phyloP scores from a whole-genome alignment of 169 alveolate species.

The Plasmodium chabaudi region DNA sequence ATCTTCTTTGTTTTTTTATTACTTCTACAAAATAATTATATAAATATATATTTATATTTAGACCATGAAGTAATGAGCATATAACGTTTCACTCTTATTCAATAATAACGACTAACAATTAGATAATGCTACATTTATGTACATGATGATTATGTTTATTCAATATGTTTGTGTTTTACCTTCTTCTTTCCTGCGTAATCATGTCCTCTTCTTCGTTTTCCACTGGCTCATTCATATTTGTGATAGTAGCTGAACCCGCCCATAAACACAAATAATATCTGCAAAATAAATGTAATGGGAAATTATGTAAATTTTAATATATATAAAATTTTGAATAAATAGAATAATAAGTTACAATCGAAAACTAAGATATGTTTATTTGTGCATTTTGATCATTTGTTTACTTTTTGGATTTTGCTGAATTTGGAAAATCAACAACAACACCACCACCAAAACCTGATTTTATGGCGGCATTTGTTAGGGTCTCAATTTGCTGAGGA shows the following conservation, averaged over 20 bases:
- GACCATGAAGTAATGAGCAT: not conserved
- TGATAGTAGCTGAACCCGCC: conserved; percentile 90
- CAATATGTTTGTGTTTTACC: conserved; percentile 16
- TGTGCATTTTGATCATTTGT: not conserved
- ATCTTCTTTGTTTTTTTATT: conserved; percentile 77
- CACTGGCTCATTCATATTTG: conserved; percentile 72
- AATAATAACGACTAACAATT: not conserved
- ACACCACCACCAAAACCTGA: conserved; percentile 97
- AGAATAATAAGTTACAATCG: not conserved
- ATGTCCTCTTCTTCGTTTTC: conserved; percentile 78
- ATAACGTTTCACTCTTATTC: not conserved
- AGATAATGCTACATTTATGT: not conserved
- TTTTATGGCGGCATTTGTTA: conserved; percentile 94
- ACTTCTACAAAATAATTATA: conserved; percentile 17
- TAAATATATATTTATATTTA: not conserved
- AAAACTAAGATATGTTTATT: too few species aligned
- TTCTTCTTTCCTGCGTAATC: conserved; percentile 43
- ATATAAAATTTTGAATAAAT: not conserved
- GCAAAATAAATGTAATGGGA: not conserved
- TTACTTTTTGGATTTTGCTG: conserved; percentile 96
- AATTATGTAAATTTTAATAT: not conserved
- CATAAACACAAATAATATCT: conserved; percentile 93
- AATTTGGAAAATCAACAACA: conserved; percentile 96
- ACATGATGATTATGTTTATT: not conserved
- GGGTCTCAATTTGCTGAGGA: conserved; percentile 94